phyloP scores from a whole-genome alignment of 257 asterid species.

The Solanum corneliomulleri region DNA sequence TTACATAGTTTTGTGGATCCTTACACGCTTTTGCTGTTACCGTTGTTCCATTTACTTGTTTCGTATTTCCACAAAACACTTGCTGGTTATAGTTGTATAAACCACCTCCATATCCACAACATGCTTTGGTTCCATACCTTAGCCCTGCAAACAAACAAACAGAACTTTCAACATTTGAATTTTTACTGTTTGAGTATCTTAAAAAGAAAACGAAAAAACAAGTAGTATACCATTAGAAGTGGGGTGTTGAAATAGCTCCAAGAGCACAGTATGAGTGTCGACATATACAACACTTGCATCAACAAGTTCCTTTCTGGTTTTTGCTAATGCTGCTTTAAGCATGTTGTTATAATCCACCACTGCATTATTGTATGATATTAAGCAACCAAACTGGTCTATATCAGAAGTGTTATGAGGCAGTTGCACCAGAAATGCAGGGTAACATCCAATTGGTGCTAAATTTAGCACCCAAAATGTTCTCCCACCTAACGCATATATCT shows the following conservation, averaged over 20 bases:
- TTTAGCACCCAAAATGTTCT: constrained; percentile 50
- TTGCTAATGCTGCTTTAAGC: constrained; percentile 36
- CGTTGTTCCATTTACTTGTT: constrained; percentile 26
- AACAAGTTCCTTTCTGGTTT: constrained; percentile 28
- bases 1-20: constrained; percentile 59
- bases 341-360: constrained; percentile 48
- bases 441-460: constrained; percentile 60
- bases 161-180: not conserved
- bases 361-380: constrained; percentile 53
- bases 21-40: constrained; percentile 38
- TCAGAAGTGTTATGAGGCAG: constrained; percentile 49
- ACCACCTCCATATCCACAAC: constrained; percentile 78
- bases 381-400: constrained; percentile 28
- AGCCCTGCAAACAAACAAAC: constrained; percentile 28
- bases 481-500: constrained; percentile 41
- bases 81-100: constrained; percentile 39
- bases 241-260: constrained; percentile 64
- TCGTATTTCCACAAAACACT: constrained; percentile 41
- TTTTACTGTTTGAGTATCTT: not conserved
- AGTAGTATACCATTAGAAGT: constrained; percentile 47
- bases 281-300: constrained; percentile 47
- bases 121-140: constrained; percentile 56
- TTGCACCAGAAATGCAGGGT: constrained; percentile 33
- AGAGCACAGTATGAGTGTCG: constrained; percentile 50
- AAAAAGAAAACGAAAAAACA: not conserved